Evolutionary conservation across 23 red algal species (phyloP).

Genomic region (Gracilariopsis chorda): DNA sequence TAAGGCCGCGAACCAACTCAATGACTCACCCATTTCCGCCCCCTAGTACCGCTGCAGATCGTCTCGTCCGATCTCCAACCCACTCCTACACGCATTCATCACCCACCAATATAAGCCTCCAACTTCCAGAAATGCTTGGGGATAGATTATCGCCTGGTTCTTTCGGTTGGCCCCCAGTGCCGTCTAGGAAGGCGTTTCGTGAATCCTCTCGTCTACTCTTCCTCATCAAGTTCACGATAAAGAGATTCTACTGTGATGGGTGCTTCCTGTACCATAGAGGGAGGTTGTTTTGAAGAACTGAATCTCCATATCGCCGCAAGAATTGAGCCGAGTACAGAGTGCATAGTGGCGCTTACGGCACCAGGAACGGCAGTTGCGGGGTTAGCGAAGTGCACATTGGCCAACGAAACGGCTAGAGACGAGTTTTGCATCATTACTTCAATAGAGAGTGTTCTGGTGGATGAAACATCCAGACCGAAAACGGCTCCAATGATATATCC

Average conservation of each 20-base stretch:
- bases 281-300: neutral
- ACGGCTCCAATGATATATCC: slow-evolving; percentile 70
- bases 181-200: too few relatives aligned
- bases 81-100: too few relatives aligned
- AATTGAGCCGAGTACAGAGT: slow-evolving; percentile 85
- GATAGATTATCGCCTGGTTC: too few relatives aligned
- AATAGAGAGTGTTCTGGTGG: slow-evolving; percentile 72
- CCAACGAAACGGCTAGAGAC: slow-evolving; percentile 82
- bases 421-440: slow-evolving; percentile 99
- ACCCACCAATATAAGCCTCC: too few relatives aligned
- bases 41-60: too few relatives aligned
- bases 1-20: too few relatives aligned
- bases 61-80: too few relatives aligned
- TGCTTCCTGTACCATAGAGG: neutral
- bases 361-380: slow-evolving; percentile 76
- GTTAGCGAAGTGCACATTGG: slow-evolving; percentile 77
- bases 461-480: neutral
- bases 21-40: too few relatives aligned
- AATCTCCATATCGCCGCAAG: slow-evolving; percentile 81
- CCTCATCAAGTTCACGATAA: neutral
- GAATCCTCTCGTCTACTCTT: too few relatives aligned
- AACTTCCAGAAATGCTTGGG: too few relatives aligned
- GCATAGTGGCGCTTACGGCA: slow-evolving; percentile 88
- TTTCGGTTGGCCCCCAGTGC: too few relatives aligned
- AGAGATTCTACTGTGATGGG: neutral